phyloP scores from a whole-genome alignment of 495 filamentous ascomycete species.

The Hypoxylon crocopeplum region DNA sequence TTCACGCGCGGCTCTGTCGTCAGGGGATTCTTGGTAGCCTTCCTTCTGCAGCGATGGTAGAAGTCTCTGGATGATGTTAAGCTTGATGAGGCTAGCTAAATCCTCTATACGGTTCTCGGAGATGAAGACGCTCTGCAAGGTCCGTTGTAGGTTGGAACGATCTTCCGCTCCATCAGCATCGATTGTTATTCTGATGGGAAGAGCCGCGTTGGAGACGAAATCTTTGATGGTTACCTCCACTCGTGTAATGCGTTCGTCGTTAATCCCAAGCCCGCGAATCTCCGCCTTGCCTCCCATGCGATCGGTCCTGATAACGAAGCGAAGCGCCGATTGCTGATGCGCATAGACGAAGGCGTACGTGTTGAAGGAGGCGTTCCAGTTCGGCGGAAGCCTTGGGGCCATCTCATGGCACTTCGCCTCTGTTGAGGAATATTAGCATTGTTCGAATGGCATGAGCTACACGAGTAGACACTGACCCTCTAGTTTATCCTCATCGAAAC shows the following conservation, averaged over 20 bases:
- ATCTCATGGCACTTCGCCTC: constrained; percentile 51
- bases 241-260: constrained; percentile 79
- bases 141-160: constrained; percentile 47
- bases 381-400: constrained; percentile 68
- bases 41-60: constrained; percentile 76
- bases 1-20: constrained; percentile 42
- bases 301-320: constrained; percentile 81
- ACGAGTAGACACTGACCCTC: constrained; percentile 56
- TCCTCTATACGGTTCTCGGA: constrained; percentile 71
- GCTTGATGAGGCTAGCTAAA: constrained; percentile 70
- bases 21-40: constrained; percentile 70
- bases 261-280: constrained; percentile 76
- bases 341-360: constrained; percentile 85
- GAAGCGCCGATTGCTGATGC: constrained; percentile 86
- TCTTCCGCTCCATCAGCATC: constrained; percentile 48
- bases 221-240: constrained; percentile 80
- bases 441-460: constrained; percentile 22
- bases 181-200: constrained; percentile 55
- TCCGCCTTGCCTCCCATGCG: constrained; percentile 85
- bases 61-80: constrained; percentile 80
- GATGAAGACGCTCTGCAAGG: constrained; percentile 75
- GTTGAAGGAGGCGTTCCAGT: constrained; percentile 76
- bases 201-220: constrained; percentile 65
- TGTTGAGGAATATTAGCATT: constrained; percentile 20
- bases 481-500: constrained; percentile 79